A percentile compares a stretch with the other conserved stretches of the same genome.
Conservation (phyloP, 202 grass and related monocot genomes). For the Carex sylvatica region DNA sequence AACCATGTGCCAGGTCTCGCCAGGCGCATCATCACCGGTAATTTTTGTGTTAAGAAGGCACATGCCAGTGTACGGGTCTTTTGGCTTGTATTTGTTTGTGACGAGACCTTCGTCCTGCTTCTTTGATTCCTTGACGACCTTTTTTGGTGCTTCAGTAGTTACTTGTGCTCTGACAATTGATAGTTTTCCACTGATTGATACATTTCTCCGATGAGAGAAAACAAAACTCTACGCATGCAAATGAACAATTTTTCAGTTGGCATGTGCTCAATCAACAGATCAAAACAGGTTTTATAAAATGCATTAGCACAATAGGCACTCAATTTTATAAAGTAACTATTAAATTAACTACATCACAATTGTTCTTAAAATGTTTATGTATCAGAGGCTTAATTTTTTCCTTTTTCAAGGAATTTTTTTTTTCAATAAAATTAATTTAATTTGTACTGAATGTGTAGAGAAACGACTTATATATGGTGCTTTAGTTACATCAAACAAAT, state of each 20-base stretch:
- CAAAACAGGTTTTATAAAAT: background rate
- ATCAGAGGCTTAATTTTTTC: background rate
- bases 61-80: constrained; percentile 67
- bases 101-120: constrained; percentile 79
- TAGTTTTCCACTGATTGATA: constrained; percentile 11
- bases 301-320: background rate
- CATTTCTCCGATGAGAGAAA: constrained; percentile 19
- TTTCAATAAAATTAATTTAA: background rate
- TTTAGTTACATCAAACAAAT: background rate
- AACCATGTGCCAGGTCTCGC: constrained; percentile 99
- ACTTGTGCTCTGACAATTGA: constrained; percentile 43
- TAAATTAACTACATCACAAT: background rate
- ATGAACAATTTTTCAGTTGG: background rate
- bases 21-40: constrained; percentile 84
- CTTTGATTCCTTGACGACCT: constrained; percentile 58
- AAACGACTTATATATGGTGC: background rate
- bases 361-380: background rate
- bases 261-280: background rate
- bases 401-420: background rate
- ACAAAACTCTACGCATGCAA: constrained; percentile 20
- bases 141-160: constrained; percentile 44
- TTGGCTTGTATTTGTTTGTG: constrained; percentile 75
- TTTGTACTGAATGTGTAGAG: background rate
- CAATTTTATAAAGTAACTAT: background rate
- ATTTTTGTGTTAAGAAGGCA: constrained; percentile 92